Evolutionary conservation across 1,284 basidiomycete species (phyloP), one percentile per base, ranked within the genome.

Genomic region (Ustilago bromivora): DNA sequence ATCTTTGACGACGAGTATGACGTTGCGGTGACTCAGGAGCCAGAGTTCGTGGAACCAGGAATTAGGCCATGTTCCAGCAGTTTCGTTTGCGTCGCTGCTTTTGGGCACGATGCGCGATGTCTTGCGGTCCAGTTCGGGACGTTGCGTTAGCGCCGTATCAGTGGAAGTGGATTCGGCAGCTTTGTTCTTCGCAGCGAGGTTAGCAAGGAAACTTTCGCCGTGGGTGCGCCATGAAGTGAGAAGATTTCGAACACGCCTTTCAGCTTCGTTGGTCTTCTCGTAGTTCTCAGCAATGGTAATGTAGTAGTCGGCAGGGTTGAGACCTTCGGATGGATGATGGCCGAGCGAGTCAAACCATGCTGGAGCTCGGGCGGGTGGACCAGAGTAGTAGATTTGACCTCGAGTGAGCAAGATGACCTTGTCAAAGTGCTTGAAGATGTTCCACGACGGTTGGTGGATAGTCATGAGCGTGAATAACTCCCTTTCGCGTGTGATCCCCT

Each of bases 361-460:
- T 4, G 78, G 58, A 2, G 79, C 73, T 3, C 61, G 51, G 3
- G 62, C 53, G 5, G 81, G 79, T 6, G 71, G 59, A 15, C 81
- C 81, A 32, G 76, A 70, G 63, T 75, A 82, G 53, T 81, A 59
- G 11, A 65, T 62, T 53, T 69, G 70, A 13, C 81, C 81, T 7
- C 61, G 66, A 3, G 76, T 73, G 4, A 82, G 61, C 12, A 82
- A 54, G 43, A 82, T 77, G 53, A 72, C 68, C 19, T 63, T 63
- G 51, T 81, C 78, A 53, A 79, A 76, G 23, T 70, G 62, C 52
- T 76, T 62, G 47, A 79, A 82, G 54, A 82, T 79, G 57, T 78
- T 64, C 61, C 75, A 81, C 49, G 74, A 78, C 4, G 81, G 81
- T 52, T 82, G 81, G 61, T 82, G 81, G 32, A 82, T 66, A 12